These are phyloP conservation scores for Trichoderma atrobrunneum DNA, from an alignment of 2,329 filamentous ascomycete genomes.

Conservation along the genomic window DNA sequence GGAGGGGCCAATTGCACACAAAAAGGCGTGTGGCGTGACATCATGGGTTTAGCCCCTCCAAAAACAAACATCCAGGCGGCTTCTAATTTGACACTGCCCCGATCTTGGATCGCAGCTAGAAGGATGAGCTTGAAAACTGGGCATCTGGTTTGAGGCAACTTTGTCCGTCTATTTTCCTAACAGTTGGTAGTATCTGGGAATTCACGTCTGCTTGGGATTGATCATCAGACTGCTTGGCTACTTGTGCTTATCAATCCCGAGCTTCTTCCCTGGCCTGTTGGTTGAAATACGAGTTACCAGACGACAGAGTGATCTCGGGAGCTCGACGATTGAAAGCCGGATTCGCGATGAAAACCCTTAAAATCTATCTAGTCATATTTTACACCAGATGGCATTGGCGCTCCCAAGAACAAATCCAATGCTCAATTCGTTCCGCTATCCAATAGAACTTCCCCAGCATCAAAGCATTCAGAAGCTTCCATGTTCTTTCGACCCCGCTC, in stretches of 20 bases:
- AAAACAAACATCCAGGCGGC: not conserved
- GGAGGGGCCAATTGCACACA: not conserved
- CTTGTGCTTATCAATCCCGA: not conserved
- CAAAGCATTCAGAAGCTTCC: not conserved
- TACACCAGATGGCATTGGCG: not conserved
- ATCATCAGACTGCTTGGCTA: not conserved
- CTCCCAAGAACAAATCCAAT: not conserved
- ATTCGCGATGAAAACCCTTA: not conserved
- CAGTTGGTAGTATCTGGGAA: not conserved
- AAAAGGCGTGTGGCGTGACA: not conserved
- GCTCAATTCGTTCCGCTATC: not conserved
- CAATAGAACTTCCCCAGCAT: not conserved
- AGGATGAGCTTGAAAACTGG: not conserved
- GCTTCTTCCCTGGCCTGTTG: not conserved
- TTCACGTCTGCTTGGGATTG: not conserved
- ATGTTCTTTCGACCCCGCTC: not conserved
- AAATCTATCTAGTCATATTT: not conserved
- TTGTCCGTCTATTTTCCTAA: not conserved
- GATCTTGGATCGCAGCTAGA: not conserved
- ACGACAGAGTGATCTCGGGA: not conserved
- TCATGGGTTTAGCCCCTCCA: not conserved
- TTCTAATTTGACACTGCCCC: not conserved
- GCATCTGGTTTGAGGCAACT: not conserved
- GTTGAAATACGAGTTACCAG: too few relatives aligned
- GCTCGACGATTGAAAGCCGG: not conserved